Base-by-base conservation (phyloP, 2,329 filamentous ascomycete species). In the Fusarium agapanthi region DNA sequence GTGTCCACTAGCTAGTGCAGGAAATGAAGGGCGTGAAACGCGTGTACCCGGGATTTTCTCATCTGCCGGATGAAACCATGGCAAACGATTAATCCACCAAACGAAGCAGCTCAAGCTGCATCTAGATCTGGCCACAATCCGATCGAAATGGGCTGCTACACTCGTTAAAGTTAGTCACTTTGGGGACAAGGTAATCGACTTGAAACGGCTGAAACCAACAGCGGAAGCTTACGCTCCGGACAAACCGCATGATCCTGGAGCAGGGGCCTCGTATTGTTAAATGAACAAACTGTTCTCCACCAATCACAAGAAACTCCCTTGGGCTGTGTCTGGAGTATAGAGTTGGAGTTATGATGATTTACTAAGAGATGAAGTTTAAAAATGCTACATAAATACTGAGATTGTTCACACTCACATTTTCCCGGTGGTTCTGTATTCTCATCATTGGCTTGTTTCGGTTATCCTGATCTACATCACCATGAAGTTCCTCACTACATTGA, bases 171-270 rank as follows among this genome's bases (percentile, higher is more conserved):
- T 55, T 54, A 60, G 26, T 16, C 11, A 18, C 18, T 26, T 26
- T 58, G 43, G 34, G 40, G 28, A 30, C 38, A 38, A 24, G 24
- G 51, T 48, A 56, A 9, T 40, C n/a, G 32, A 60, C 38, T 60
- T 71, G 65, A 67, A 73, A 67, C 66, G 61, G 55, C 47, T 67
- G 70, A 71, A 73, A 73, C 70, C 35, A 50, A 65, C 37, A 35
- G n/a, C 70, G 70, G 70, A 73, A 26, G 40, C 18, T 35, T 26
- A 63, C 32, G 24, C 41, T 73, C 70, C 70, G 70, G 28, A 32
- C 51, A 16, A 44, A 10, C 40, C 20, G 28, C 37, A 44, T 14
- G 32, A 70, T 40, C 47, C 53, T 65, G 41, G 32, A 26, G 8
- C n/a, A 16, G 13, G 37, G 24, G 22, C 48, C 44, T 69, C 57